Conservation (phyloP, 2,329 filamentous ascomycete genomes). For the Leptodontidium sp. region DNA sequence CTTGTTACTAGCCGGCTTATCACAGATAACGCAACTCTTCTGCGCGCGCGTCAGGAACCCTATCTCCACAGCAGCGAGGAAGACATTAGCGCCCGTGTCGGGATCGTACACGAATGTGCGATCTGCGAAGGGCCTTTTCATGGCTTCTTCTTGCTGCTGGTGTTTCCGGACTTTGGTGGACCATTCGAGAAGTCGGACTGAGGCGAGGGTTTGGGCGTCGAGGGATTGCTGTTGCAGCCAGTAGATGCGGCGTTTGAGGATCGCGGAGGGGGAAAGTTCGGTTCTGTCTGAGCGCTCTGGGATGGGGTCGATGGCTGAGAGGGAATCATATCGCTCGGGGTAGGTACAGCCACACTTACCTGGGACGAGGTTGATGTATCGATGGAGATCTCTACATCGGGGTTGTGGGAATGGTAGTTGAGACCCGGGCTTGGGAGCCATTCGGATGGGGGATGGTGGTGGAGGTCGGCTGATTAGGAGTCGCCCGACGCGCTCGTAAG, state of each 20-base stretch:
- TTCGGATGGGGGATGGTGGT: not conserved
- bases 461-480: not conserved
- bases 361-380: not conserved
- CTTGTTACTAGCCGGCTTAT: not conserved
- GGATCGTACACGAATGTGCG: slow-evolving; percentile 14
- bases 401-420: slow-evolving; percentile 3
- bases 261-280: not conserved
- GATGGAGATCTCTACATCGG: not conserved
- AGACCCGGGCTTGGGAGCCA: not conserved
- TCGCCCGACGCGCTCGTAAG: not conserved
- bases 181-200: not conserved
- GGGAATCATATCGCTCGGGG: not conserved
- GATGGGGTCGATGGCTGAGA: not conserved
- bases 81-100: not conserved
- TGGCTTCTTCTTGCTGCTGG: slow-evolving; percentile 6
- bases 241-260: slow-evolving; percentile 11
- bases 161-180: not conserved
- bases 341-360: not conserved
- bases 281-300: slow-evolving; percentile 1
- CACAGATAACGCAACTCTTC: not conserved
- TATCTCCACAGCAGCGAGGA: not conserved
- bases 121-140: not conserved
- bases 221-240: slow-evolving; percentile 10
- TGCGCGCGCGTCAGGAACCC: not conserved
- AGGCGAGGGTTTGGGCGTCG: not conserved